Base-by-base conservation (phyloP, 331 rosid species). In the Pyracantha coccinea region DNA sequence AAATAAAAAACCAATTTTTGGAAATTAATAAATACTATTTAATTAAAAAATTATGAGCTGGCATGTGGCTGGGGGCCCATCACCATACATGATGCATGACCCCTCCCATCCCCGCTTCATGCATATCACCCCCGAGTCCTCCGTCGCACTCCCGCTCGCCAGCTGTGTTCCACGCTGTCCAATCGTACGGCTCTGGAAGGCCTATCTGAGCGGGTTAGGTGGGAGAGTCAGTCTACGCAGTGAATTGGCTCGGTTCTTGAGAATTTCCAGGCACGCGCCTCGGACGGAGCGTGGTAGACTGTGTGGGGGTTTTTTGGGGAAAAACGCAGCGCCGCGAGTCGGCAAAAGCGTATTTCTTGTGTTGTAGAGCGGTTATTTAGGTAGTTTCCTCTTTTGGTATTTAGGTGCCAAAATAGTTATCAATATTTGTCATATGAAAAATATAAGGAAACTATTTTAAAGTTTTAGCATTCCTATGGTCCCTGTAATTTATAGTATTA, bases 31-130 rank as follows among this genome's bases (percentile, higher is more conserved):
- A 50, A 50, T 50, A 50, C 54, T 4, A 2, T 16, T 50, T 50
- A 50, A 50, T 50, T 50, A 5, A 2, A 50, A 16, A 50, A 50
- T 12, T 68, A 57, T 63, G 58, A 78, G 75, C 75, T 78, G 80
- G 76, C 80, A 66, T 71, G 75, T 8, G 41, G 41, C 2, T 35
- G 41, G 11, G 72, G 4, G 6, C 59, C 13, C 4, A 44, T 50
- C 67, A 31, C 45, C 81, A 68, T 74, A 25, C 73, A 78, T 65
- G 75, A 8, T 9, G 61, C 75, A 70, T 78, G 86, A 75, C 28
- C 28, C 76, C 70, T 78, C 21, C 70, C 31, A 47, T 75, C 31
- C 27, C 7, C 21, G 33, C 55, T 75, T 66, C 86, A 38, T 53
- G 69, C 70, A 53, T 67, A 41, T 38, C 70, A 79, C 55, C 79